These are phyloP conservation scores for Ophiocordyceps camponoti-leonardi DNA, from an alignment of 2,329 filamentous ascomycete genomes.

Conservation along the genomic window DNA sequence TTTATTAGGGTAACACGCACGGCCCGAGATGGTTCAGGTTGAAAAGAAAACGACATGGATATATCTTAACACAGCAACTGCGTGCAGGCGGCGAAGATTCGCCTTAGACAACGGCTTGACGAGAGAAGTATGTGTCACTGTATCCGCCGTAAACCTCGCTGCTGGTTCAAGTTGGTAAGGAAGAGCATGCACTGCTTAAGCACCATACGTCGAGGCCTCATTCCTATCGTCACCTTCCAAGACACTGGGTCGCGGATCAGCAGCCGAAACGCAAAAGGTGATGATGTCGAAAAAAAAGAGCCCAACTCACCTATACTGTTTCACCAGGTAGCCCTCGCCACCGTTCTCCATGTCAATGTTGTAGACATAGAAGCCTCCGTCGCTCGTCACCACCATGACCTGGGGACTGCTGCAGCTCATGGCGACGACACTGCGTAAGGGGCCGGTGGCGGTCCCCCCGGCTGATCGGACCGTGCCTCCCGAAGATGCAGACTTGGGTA, in stretches of 20 bases:
- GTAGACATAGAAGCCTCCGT: constrained; percentile 89
- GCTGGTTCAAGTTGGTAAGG: no score
- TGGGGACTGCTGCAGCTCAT: constrained; percentile 92
- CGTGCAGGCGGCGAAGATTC: no score
- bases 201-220: constrained; percentile 28
- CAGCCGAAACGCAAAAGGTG: neutral
- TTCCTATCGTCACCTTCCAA: constrained; percentile 37
- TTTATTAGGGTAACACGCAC: no score
- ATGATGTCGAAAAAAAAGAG: neutral
- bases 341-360: constrained; percentile 90
- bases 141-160: no score
- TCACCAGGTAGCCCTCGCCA: constrained; percentile 78
- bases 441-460: constrained; percentile 21
- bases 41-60: no score
- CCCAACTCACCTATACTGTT: constrained; percentile 75
- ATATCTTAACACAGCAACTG: no score
- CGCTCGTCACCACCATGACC: constrained; percentile 95
- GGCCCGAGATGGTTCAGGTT: no score
- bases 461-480: constrained; percentile 7
- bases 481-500: constrained; percentile 42
- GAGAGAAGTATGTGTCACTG: no score
- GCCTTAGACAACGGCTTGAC: no score
- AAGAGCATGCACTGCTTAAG: constrained; percentile 1
- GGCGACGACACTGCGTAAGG: constrained; percentile 80
- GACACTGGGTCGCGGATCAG: constrained; percentile 18